Percentiles rank a stretch among this genome's conserved stretches.
Conservation (phyloP, 306 rosid genomes). For the Mimosa pudica region DNA sequence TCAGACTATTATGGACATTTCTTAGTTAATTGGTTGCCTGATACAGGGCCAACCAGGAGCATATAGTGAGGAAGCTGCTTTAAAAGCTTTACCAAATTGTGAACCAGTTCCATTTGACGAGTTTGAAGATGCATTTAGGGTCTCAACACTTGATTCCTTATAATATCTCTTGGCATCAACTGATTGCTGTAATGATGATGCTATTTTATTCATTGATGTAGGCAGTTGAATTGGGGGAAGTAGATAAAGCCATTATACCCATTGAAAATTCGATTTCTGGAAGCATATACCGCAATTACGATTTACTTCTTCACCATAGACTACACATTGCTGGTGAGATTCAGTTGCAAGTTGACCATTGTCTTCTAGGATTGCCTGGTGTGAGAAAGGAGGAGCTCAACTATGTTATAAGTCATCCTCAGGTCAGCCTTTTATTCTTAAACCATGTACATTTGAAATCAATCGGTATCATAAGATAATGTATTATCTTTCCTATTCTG, state of each 20-base stretch:
- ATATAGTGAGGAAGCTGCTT: conserved; percentile 84
- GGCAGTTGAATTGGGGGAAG: conserved; percentile 96
- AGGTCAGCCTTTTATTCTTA: conserved; percentile 50
- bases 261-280: conserved; percentile 87
- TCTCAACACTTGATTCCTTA: conserved; percentile 31
- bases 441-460: not conserved
- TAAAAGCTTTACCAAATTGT: conserved; percentile 81
- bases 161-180: not conserved
- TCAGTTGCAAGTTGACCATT: conserved; percentile 69
- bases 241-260: conserved; percentile 90
- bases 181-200: conserved; percentile 26
- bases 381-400: conserved; percentile 69
- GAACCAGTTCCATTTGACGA: conserved; percentile 88
- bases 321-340: conserved; percentile 91
- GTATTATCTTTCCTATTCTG: conserved; percentile 19
- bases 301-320: conserved; percentile 88
- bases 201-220: conserved; percentile 35
- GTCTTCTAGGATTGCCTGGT: conserved; percentile 86
- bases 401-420: conserved; percentile 80
- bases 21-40: conserved; percentile 30
- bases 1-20: conserved; percentile 29
- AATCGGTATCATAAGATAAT: conserved; percentile 9
- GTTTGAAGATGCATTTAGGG: conserved; percentile 91
- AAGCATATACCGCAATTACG: conserved; percentile 92
- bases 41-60: conserved; percentile 86